A percentile compares a stretch with the other conserved stretches of the same genome.
Conservation (phyloP, 169 alveolate species). For the Sarcocystis neurona region DNA sequence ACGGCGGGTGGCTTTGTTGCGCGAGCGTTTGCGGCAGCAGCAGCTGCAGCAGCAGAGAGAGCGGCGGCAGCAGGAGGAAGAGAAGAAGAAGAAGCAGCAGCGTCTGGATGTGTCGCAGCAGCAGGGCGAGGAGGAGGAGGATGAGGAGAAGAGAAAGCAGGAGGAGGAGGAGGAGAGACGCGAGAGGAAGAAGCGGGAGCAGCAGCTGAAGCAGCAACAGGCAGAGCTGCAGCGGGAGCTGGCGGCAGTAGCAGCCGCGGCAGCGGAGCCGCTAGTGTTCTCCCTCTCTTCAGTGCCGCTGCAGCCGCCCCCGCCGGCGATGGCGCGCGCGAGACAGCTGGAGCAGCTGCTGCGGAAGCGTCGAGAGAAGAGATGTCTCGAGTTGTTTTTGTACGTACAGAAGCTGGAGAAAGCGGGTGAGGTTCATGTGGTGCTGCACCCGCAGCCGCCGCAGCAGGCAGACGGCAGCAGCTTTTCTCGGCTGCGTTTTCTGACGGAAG, state of each 20-base stretch:
- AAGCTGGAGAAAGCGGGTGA: conserved; percentile 28
- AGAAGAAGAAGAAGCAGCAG: conserved; percentile 6
- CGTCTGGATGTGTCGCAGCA: background rate
- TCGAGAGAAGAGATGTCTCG: background rate
- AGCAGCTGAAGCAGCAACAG: background rate
- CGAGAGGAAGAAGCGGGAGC: background rate
- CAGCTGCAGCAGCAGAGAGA: background rate
- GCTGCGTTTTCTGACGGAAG: too few species aligned
- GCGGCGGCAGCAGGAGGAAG: too few species aligned
- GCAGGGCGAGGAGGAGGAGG: too few species aligned
- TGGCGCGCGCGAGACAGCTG: conserved; percentile 22
- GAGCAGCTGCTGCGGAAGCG: background rate
- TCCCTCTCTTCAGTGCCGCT: too few species aligned
- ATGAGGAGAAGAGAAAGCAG: background rate
- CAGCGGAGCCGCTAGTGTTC: too few species aligned
- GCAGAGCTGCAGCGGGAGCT: too few species aligned
- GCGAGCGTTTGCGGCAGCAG: background rate
- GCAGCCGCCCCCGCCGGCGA: background rate
- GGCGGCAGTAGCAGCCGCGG: too few species aligned
- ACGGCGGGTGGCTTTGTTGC: background rate
- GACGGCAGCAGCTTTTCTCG: background rate
- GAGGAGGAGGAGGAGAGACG: background rate
- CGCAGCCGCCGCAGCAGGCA: conserved; percentile 11
- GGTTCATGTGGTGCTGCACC: background rate
- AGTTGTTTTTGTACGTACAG: background rate